Percentiles rank a stretch among this genome's conserved stretches.
Conservation (phyloP, 306 rosid species). For the Citrullus mucosospermus region DNA sequence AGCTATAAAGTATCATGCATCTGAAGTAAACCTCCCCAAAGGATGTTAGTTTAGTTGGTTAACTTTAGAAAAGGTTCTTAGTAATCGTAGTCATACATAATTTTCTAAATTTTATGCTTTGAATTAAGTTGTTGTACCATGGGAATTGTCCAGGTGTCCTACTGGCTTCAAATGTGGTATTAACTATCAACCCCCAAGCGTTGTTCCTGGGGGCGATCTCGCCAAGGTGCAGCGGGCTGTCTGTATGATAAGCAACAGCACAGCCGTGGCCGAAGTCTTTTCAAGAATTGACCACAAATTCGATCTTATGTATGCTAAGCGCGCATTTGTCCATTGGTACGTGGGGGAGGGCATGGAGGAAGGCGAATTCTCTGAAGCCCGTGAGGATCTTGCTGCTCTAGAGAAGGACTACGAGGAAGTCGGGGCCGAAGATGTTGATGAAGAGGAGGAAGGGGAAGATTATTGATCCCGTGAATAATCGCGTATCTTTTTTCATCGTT, state of each 20-base stretch:
- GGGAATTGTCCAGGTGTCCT: not conserved
- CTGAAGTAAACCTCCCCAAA: too few species aligned
- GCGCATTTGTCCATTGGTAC: not conserved
- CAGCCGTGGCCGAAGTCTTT: not conserved
- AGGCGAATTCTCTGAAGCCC: not conserved
- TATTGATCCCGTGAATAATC: not conserved
- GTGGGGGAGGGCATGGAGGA: not conserved
- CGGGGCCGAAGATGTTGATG: not conserved
- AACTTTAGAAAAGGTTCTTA: too few species aligned
- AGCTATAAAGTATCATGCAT: too few species aligned
- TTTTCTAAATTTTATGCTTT: not conserved
- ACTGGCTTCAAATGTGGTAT: not conserved
- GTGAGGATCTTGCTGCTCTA: not conserved
- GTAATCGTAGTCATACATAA: too few species aligned
- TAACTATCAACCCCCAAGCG: not conserved
- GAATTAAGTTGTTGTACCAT: not conserved
- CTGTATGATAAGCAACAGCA: not conserved
- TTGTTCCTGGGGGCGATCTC: not conserved
- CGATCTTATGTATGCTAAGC: not conserved
- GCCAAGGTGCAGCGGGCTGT: not conserved
- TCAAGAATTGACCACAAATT: not conserved
- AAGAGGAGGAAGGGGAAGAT: not conserved
- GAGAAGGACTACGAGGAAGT: not conserved
- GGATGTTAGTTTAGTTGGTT: too few species aligned
- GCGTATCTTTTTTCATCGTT: not conserved